Evolutionary conservation across 2,329 filamentous ascomycete species (phyloP).

Genomic region (Herpotrichia juniperi): DNA sequence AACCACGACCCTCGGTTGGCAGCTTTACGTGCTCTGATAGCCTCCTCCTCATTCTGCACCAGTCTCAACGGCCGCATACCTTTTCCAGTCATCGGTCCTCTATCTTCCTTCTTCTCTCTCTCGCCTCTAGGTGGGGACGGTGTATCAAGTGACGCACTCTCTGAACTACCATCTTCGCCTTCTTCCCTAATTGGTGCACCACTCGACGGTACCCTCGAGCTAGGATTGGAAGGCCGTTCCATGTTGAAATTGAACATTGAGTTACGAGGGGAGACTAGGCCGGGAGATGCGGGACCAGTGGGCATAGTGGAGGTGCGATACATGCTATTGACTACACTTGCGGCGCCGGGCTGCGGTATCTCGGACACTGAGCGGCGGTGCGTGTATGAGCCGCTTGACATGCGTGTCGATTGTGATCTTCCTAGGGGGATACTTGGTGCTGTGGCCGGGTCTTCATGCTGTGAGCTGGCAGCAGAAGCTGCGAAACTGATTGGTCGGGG

Average conservation of each 20-base stretch:
- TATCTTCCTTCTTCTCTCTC: slow-evolving; percentile 57
- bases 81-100: slow-evolving; percentile 56
- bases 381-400: slow-evolving; percentile 38
- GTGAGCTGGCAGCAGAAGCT: slow-evolving; percentile 19
- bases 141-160: slow-evolving; percentile 40
- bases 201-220: slow-evolving; percentile 45
- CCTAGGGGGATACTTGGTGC: slow-evolving; percentile 77
- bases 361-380: slow-evolving; percentile 55
- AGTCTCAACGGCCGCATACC: slow-evolving; percentile 86
- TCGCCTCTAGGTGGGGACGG: slow-evolving; percentile 56
- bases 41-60: slow-evolving; percentile 70
- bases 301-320: slow-evolving; percentile 66
- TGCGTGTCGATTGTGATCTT: slow-evolving; percentile 59
- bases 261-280: slow-evolving; percentile 44
- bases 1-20: slow-evolving; percentile 56
- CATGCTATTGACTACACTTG: slow-evolving; percentile 85
- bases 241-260: slow-evolving; percentile 50
- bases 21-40: slow-evolving; percentile 47
- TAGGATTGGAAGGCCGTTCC: slow-evolving; percentile 55
- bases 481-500: slow-evolving; percentile 51
- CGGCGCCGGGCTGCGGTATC: slow-evolving; percentile 60
- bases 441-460: slow-evolving; percentile 68
- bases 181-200: slow-evolving; percentile 39
- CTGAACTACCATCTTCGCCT: slow-evolving; percentile 29
- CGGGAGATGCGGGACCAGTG: slow-evolving; percentile 56